Evolutionary conservation across 768 basidiomycete genomes (phyloP), one percentile per base, ranked within the genome.

Genomic region (Goffeauzyma gilvescens): DNA sequence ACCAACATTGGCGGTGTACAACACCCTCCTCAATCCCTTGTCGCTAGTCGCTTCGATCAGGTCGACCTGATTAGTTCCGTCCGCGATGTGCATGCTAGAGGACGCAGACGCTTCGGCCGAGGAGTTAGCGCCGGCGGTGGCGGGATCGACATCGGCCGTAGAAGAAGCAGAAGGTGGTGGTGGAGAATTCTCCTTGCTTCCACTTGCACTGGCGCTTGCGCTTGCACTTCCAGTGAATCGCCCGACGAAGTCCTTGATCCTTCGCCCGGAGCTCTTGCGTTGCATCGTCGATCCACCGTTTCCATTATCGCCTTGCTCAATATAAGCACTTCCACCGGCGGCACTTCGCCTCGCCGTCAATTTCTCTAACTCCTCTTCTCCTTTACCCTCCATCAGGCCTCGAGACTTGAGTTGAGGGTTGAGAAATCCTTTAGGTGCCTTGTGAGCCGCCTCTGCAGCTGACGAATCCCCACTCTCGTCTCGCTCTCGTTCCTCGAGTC

Each of bases 1-100:
- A 7, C 93, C 93, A 1, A 84, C 93, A 59, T 98, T 98, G 31
- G 93, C 93, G 41, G 78, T 79, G 62, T 96, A 98, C 27, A 98
- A 67, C 33, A 93, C 81, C 22, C 83, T 76, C 45, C 76, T 72
- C 17, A 76, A 59, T 20, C 51, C 50, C 35, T 50, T 48, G 18
- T 55, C 42, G 71, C 76, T 53, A 70, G 72, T 57, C 65, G 71
- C 56, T 74, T 69, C 59, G 38, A 65, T 45, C 70, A 74, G 58
- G 66, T 73, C 38, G 65, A 66, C 44, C 68, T 67, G 14, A 64
- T 67, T 55, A 66, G 71, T 50, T 66, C 55, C 55, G 69, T 72
- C 70, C 67, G 18, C 50, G 38, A 49, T 49, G 12, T 42, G 42
- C 37, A 49, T 49, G 18, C 32, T 26, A 12, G n/a, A n/a, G n/a